Percentiles rank a stretch among this genome's conserved stretches.
Evolutionary conservation across 2,329 filamentous ascomycete species (phyloP).

Genomic region (Paraphoma chrysanthemicola): DNA sequence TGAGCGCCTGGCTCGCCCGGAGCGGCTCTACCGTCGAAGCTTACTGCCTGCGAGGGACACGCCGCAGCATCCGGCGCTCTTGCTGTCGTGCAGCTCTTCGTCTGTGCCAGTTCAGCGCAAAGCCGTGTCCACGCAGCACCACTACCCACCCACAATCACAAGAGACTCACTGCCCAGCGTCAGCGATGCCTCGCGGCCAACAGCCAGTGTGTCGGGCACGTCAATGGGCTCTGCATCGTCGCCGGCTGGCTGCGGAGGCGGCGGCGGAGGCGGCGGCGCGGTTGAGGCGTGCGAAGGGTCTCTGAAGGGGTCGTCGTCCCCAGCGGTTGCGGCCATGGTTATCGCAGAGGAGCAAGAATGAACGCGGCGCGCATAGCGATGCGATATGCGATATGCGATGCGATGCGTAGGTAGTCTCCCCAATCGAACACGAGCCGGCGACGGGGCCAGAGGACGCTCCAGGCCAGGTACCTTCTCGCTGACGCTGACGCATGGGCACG

Average conservation of each 20-base stretch:
- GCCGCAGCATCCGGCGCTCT: constrained; percentile 63
- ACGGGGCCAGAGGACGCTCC: too few relatives aligned
- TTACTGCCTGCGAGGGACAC: constrained; percentile 58
- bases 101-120: constrained; percentile 48
- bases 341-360: constrained; percentile 11
- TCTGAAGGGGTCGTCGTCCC: constrained; percentile 37
- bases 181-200: constrained; percentile 66
- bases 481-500: constrained; percentile 9
- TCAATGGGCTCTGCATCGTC: constrained; percentile 2
- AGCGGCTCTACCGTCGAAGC: constrained; percentile 2
- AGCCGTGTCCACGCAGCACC: background rate
- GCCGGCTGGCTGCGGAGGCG: constrained; percentile 5
- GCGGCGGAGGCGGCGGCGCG: constrained; percentile 11
- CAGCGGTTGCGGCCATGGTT: constrained; percentile 31
- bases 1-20: constrained; percentile 9
- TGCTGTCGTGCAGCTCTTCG: constrained; percentile 59
- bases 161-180: constrained; percentile 67
- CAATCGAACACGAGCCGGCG: too few relatives aligned
- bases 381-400: background rate
- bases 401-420: constrained; percentile 1
- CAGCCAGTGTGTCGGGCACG: constrained; percentile 54
- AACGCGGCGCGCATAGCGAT: constrained; percentile 9
- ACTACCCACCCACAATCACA: constrained; percentile 61
- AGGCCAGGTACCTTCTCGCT: constrained; percentile 4
- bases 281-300: constrained; percentile 30